Conservation (phyloP, 176 grass and related monocot species). For the Sorghum bicolor region DNA sequence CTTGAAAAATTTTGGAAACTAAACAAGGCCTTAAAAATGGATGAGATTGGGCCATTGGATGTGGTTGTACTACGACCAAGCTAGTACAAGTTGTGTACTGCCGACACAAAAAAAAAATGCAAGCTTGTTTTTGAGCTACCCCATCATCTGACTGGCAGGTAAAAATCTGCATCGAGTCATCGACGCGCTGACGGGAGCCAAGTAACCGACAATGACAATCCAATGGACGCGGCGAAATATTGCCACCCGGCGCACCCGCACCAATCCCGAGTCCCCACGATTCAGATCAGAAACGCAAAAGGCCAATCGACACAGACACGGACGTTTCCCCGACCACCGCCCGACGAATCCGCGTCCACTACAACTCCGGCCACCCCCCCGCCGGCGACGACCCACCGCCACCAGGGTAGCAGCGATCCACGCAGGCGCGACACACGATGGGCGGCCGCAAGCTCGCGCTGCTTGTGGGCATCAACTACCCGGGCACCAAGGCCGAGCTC, state of each 20-base stretch:
- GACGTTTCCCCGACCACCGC: constrained; percentile 20
- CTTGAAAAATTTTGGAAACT: too few species aligned
- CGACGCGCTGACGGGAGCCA: not conserved
- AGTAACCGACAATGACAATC: not conserved
- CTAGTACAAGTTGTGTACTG: not conserved
- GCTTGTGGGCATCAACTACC: constrained; percentile 91
- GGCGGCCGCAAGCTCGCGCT: constrained; percentile 66
- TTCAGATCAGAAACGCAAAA: constrained; percentile 18
- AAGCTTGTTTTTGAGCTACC: not conserved
- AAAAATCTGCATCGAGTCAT: not conserved
- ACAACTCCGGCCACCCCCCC: not conserved
- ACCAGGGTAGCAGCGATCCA: not conserved
- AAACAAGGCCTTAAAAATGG: too few species aligned
- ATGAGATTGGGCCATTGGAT: not conserved
- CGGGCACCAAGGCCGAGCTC: constrained; percentile 90
- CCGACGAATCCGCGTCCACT: constrained; percentile 19
- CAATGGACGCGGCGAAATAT: not conserved
- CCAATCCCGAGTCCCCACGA: constrained; percentile 21
- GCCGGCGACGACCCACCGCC: not conserved
- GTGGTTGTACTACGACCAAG: not conserved
- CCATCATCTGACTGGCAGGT: not conserved
- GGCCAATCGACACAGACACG: constrained; percentile 2
- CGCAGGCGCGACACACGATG: constrained; percentile 32
- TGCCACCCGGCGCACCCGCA: not conserved
- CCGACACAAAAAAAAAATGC: not conserved